Evolutionary conservation across 2,329 filamentous ascomycete species (phyloP).

Genomic region (Penicillium sp.): DNA sequence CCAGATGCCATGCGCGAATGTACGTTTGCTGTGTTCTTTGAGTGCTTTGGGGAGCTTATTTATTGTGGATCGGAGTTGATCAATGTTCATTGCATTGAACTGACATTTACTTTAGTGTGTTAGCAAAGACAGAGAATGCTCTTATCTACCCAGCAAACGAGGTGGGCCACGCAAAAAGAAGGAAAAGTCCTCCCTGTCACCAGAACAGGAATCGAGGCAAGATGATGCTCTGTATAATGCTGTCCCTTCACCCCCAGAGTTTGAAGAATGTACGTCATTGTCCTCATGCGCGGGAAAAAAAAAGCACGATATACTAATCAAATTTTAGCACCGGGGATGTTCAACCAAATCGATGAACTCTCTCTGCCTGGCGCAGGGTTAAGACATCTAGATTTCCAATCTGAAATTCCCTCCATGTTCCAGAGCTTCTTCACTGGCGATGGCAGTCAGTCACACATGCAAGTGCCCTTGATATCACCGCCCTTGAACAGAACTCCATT

Average conservation of each 20-base stretch:
- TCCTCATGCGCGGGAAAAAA: neutral
- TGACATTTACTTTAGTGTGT: constrained; percentile 33
- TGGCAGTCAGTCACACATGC: constrained; percentile 23
- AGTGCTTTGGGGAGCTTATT: neutral
- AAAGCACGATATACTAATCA: constrained; percentile 19
- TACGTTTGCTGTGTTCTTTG: constrained; percentile 27
- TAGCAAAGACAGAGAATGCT: constrained; percentile 41
- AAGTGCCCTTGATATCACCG: constrained; percentile 30
- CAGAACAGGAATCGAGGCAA: constrained; percentile 22
- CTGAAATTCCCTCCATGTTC: constrained; percentile 40
- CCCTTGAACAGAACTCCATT: constrained; percentile 28
- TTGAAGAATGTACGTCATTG: constrained; percentile 34
- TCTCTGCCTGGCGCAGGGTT: constrained; percentile 42
- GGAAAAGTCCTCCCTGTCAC: constrained; percentile 23
- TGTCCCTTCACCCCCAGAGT: constrained; percentile 24
- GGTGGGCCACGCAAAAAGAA: constrained; percentile 46
- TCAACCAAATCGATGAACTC: constrained; percentile 42
- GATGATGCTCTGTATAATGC: constrained; percentile 22
- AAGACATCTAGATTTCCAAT: constrained; percentile 39
- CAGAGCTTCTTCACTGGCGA: constrained; percentile 34
- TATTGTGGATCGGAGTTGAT: neutral
- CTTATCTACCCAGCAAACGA: constrained; percentile 45
- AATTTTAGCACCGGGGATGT: constrained; percentile 33
- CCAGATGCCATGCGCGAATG: constrained; percentile 44
- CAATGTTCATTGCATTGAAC: neutral